Evolutionary conservation across 768 basidiomycete species (phyloP).

Genomic region (Pleurotus sapidus): DNA sequence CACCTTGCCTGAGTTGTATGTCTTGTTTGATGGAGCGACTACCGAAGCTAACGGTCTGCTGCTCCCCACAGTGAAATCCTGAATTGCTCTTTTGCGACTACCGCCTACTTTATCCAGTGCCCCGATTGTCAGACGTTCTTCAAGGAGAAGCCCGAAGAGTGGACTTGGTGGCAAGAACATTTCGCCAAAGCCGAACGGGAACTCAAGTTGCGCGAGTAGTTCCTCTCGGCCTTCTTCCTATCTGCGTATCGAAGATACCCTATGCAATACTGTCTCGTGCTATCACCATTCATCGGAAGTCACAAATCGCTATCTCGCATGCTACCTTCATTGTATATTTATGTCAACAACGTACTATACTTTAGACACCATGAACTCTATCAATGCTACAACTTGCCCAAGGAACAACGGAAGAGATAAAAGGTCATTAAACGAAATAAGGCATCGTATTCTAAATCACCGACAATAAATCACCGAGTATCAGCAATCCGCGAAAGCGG

Average conservation of each 20-base stretch:
- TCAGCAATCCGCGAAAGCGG: background rate
- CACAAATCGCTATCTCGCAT: too few species aligned
- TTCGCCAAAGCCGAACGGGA: slow-evolving; percentile 32
- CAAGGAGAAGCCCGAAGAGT: slow-evolving; percentile 27
- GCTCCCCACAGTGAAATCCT: slow-evolving; percentile 31
- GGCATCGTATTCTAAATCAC: background rate
- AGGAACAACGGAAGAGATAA: too few species aligned
- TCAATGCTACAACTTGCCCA: too few species aligned
- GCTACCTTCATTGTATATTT: too few species aligned
- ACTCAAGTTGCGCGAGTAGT: slow-evolving; percentile 12
- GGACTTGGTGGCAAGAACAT: slow-evolving; percentile 44
- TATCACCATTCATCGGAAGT: too few species aligned
- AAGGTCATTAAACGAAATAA: slow-evolving; percentile 6
- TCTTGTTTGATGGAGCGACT: background rate
- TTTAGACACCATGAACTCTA: too few species aligned
- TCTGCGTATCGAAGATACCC: too few species aligned
- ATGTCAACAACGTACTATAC: too few species aligned
- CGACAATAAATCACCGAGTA: background rate
- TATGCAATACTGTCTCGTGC: too few species aligned
- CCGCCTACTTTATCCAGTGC: slow-evolving; percentile 49
- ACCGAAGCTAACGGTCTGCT: too few species aligned
- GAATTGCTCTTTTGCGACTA: slow-evolving; percentile 29
- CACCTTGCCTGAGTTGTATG: slow-evolving; percentile 56
- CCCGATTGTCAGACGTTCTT: slow-evolving; percentile 42
- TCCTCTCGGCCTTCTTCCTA: too few species aligned